phyloP scores from a whole-genome alignment of 2,329 filamentous ascomycete genomes.

The Colletotrichum sublineola region DNA sequence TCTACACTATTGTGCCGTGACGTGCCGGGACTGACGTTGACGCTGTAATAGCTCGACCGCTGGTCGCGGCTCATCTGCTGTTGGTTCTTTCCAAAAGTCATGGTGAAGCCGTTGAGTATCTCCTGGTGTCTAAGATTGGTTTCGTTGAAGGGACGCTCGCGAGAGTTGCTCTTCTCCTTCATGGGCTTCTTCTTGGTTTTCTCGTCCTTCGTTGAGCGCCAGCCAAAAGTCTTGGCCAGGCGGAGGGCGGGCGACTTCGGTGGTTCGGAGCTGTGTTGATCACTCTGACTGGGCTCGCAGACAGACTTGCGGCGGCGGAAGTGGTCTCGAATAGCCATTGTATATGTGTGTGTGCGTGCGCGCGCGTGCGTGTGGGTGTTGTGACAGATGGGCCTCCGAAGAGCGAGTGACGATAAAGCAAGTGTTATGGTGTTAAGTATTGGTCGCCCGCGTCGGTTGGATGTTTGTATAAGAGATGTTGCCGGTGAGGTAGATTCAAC shows the following conservation, averaged over 20 bases:
- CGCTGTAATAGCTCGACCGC: slow-evolving; percentile 35
- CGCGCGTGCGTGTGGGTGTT: background rate
- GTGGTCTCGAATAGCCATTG: slow-evolving; percentile 59
- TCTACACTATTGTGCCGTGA: slow-evolving; percentile 55
- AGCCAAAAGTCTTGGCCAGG: slow-evolving; percentile 42
- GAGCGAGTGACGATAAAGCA: background rate
- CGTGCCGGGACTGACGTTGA: slow-evolving; percentile 59
- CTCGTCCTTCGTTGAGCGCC: slow-evolving; percentile 47
- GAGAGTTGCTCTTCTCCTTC: slow-evolving; percentile 52
- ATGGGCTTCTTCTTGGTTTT: slow-evolving; percentile 47
- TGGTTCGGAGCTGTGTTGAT: slow-evolving; percentile 47
- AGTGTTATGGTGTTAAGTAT: background rate
- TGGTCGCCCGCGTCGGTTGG: background rate
- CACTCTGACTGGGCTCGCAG: slow-evolving; percentile 51
- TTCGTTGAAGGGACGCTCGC: slow-evolving; percentile 60
- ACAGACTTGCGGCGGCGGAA: slow-evolving; percentile 57
- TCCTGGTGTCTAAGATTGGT: slow-evolving; percentile 62
- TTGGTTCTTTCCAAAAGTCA: slow-evolving; percentile 56
- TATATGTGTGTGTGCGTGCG: slow-evolving; percentile 26
- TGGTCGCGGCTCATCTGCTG: slow-evolving; percentile 27
- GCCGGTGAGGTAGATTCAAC: no score
- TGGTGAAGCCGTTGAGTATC: slow-evolving; percentile 60
- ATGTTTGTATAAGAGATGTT: background rate
- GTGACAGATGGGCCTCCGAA: background rate
- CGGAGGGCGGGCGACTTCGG: slow-evolving; percentile 37